Percentiles rank a stretch among this genome's conserved stretches.
Evolutionary conservation across 345 rosid genomes (phyloP).

Genomic region (Nephelium lappaceum): DNA sequence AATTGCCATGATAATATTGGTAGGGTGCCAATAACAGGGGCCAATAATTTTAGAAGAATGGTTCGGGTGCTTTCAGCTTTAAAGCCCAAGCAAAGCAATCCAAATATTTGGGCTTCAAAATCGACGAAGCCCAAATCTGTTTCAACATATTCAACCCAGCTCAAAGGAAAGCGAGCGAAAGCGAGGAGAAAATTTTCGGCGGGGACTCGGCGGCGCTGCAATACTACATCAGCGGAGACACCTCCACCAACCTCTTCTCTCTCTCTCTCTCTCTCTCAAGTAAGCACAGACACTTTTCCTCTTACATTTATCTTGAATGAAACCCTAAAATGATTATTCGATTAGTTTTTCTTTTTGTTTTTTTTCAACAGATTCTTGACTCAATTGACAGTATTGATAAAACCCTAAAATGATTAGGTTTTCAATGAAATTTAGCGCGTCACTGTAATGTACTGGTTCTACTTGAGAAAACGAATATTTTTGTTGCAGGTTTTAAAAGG

Average conservation of each 20-base stretch:
- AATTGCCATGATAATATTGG: too few species aligned
- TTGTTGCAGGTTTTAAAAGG: not conserved
- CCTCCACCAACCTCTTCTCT: too few species aligned
- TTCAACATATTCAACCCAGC: not conserved
- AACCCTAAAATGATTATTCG: too few species aligned
- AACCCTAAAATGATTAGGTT: not conserved
- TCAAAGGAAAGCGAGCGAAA: not conserved
- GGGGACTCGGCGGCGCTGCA: not conserved
- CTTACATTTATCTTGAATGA: too few species aligned
- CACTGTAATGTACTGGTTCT: not conserved
- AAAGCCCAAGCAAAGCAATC: not conserved
- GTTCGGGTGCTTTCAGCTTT: not conserved
- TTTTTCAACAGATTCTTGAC: too few species aligned
- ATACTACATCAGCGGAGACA: not conserved
- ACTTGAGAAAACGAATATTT: not conserved
- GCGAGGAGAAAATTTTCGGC: not conserved
- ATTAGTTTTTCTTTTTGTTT: not conserved
- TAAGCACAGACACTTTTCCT: too few species aligned
- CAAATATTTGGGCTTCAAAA: not conserved
- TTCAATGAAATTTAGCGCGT: not conserved
- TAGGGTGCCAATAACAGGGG: not conserved
- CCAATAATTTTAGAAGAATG: not conserved
- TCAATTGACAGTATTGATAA: too few species aligned
- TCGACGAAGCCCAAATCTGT: not conserved
- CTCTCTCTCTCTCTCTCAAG: not conserved